phyloP scores from a whole-genome alignment of 2,329 filamentous ascomycete genomes.

The Daldinia sp. region DNA sequence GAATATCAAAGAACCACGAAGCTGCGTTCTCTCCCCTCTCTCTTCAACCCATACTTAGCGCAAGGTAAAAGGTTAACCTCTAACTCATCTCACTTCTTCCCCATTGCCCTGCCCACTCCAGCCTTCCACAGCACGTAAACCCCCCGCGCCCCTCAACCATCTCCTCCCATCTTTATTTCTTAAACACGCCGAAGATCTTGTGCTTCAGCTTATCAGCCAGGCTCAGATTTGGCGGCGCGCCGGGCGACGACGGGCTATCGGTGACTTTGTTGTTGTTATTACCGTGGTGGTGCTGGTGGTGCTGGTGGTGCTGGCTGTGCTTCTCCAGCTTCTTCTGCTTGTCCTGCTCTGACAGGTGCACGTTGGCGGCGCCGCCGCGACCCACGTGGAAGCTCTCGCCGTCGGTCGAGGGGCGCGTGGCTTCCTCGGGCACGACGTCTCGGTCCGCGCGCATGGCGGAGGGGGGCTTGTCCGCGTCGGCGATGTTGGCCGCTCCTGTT shows the following conservation, averaged over 20 bases:
- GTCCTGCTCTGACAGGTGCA: slow-evolving; percentile 54
- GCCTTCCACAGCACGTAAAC: background rate
- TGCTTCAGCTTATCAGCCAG: slow-evolving; percentile 69
- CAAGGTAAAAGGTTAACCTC: background rate
- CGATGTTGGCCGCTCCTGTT: slow-evolving; percentile 70
- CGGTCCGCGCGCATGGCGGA: slow-evolving; percentile 60
- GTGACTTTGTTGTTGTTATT: slow-evolving; percentile 36
- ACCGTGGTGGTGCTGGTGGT: slow-evolving; percentile 3
- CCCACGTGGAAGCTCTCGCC: slow-evolving; percentile 66
- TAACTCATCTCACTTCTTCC: no score
- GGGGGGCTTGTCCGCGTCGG: slow-evolving; percentile 58
- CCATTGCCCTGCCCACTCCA: background rate
- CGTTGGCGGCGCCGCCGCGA: slow-evolving; percentile 71
- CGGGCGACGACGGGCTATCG: slow-evolving; percentile 47
- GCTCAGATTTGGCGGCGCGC: slow-evolving; percentile 52
- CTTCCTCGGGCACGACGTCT: slow-evolving; percentile 66
- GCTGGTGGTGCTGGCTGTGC: slow-evolving; percentile 4
- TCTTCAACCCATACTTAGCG: background rate
- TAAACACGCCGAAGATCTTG: slow-evolving; percentile 65
- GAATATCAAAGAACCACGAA: slow-evolving; percentile 29
- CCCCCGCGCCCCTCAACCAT: background rate
- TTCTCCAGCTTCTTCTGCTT: slow-evolving; percentile 38
- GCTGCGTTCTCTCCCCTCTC: background rate
- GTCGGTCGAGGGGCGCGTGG: slow-evolving; percentile 61
- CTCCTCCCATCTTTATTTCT: slow-evolving; percentile 55